Evolutionary conservation across 805 yeast genomes (phyloP).

Genomic region (Blastobotrys mokoenaii): DNA sequence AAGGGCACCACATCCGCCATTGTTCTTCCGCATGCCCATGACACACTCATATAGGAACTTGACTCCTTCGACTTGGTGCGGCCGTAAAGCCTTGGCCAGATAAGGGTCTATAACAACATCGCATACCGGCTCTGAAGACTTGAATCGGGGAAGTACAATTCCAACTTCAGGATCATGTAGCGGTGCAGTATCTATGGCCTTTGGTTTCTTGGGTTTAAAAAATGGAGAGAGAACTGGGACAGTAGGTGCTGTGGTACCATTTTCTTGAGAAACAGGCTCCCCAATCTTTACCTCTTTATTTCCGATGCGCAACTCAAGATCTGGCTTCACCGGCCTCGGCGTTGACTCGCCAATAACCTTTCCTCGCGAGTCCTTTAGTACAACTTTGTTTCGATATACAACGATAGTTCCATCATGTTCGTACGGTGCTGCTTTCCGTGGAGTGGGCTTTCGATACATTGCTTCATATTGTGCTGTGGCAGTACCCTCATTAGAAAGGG

Average conservation of each 20-base stretch:
- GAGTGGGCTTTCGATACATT: constrained; percentile 50
- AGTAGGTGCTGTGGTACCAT: background rate
- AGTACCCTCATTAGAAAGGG: background rate
- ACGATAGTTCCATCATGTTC: constrained; percentile 75
- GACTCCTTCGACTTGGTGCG: constrained; percentile 84
- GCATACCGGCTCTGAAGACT: constrained; percentile 13
- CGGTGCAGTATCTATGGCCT: background rate
- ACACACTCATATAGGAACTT: constrained; percentile 73
- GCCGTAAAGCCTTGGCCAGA: constrained; percentile 40
- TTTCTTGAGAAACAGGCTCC: background rate
- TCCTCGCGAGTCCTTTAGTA: constrained; percentile 22
- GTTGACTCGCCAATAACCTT: background rate
- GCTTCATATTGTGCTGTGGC: background rate
- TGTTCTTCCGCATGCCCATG: constrained; percentile 50
- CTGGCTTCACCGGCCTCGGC: background rate
- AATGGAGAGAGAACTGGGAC: background rate
- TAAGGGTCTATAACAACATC: constrained; percentile 33
- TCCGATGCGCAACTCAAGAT: background rate
- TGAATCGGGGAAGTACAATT: constrained; percentile 21
- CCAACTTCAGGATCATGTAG: constrained; percentile 22
- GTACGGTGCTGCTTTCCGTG: constrained; percentile 85
- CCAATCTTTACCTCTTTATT: background rate
- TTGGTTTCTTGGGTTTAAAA: background rate
- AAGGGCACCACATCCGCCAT: constrained; percentile 57
- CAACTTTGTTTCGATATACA: constrained; percentile 10